Percentiles rank a stretch among this genome's conserved stretches.
Conservation (phyloP, 2,329 filamentous ascomycete genomes). For the Fusarium palustre region DNA sequence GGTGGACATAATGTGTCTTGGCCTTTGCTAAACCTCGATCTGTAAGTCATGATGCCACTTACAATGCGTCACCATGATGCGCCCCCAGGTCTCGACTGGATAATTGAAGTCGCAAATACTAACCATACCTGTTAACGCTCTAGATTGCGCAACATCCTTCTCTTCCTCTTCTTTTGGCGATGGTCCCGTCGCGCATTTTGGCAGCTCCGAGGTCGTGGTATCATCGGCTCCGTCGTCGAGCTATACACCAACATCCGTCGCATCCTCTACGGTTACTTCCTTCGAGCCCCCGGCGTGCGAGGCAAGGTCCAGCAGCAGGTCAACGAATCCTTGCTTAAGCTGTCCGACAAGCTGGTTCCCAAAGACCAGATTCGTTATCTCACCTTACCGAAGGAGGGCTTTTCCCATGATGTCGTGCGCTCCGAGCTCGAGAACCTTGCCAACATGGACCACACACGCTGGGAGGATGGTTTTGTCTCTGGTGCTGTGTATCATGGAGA, state of each 20-base stretch:
- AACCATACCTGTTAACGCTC: background rate
- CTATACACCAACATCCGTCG: constrained; percentile 78
- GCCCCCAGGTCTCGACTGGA: background rate
- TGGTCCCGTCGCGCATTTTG: constrained; percentile 83
- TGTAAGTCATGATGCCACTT: constrained; percentile 64
- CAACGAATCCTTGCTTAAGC: constrained; percentile 79
- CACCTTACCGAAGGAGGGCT: constrained; percentile 83
- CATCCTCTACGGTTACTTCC: constrained; percentile 84
- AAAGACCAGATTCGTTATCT: constrained; percentile 78
- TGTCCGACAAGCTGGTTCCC: constrained; percentile 86
- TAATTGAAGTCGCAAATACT: constrained; percentile 4
- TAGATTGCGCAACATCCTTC: constrained; percentile 89
- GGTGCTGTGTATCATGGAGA: constrained; percentile 98
- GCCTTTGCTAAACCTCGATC: constrained; percentile 72
- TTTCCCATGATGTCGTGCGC: constrained; percentile 81
- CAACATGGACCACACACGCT: constrained; percentile 91
- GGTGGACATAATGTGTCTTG: constrained; percentile 67
- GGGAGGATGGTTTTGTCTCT: constrained; percentile 95
- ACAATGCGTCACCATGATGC: constrained; percentile 6
- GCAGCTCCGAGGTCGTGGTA: constrained; percentile 88
- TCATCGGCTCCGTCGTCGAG: constrained; percentile 81
- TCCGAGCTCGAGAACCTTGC: constrained; percentile 83
- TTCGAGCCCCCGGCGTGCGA: constrained; percentile 87
- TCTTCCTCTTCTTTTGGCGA: constrained; percentile 87
- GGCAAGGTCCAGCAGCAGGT: constrained; percentile 88